Base-by-base conservation (phyloP, 495 filamentous ascomycete genomes). In the Annulohypoxylon bovei region DNA sequence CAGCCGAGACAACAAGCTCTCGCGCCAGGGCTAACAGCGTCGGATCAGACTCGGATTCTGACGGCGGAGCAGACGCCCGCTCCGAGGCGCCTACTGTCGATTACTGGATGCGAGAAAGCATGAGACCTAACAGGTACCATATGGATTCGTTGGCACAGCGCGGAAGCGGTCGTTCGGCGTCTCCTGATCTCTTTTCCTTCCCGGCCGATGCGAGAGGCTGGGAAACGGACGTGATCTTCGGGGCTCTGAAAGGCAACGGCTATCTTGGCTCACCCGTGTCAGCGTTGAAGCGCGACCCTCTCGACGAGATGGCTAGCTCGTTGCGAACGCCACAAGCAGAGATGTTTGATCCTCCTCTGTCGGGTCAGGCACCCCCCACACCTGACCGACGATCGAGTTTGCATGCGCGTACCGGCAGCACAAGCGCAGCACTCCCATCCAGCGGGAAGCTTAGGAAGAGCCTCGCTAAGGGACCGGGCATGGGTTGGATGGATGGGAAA, bases 131-230 rank as follows among this genome's bases (percentile, higher is more conserved):
- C 20, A 58, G 37, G 7, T 62, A 55, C 57, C 62, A 79, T 65
- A 42, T 79, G 47, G 0, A 62, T 65, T 1, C 75, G 67, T n/a
- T 77, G 71, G 50, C 60, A 67, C 30, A 68, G 72, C 37, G 61
- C 42, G 4, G 53, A 55, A 32, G 49, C 46, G 53, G 64, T 18
- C 77, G 75, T 18, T 62, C 77, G 8, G 33, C 67, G 9, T 83
- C 82, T 7, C 81, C 82, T 0, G 83, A 84, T 66, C 74, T 85
- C 12, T 85, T 85, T 50, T 80, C 81, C 0, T 83, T 85, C 57
- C 82, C 83, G 5, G 54, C 58, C 0, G 72, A 74, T 47, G 63
- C 73, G 1, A 55, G 56, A 44, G 80, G 78, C 9, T 85, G 82
- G 82, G 77, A 78, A 22, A 76, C 81, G 11, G 72, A 79, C 25